Evolutionary conservation across 2,329 filamentous ascomycete genomes (phyloP), one percentile per base, ranked within the genome.

Genomic region (Aspergillus ochraceus): DNA sequence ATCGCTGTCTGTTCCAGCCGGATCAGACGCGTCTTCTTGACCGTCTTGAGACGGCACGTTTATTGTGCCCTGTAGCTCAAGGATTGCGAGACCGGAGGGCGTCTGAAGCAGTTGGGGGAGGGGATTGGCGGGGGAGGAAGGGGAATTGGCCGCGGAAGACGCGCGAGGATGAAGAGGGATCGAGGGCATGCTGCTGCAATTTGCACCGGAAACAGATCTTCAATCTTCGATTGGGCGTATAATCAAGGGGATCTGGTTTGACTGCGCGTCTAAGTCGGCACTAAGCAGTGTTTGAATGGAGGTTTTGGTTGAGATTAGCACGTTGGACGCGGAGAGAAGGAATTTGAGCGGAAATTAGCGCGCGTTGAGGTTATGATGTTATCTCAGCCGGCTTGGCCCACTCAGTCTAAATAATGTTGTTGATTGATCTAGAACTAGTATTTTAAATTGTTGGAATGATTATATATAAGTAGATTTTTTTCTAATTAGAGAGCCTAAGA

Each of bases 61-160:
- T 77, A 99, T 88, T 14, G 87, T 91, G 62, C 93, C 95, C 80
- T 99, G 95, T 14, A 99, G 86, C 78, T 98, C 95, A 59, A 99
- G 82, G 50, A 99, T 83, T 19, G 94, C 94, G 46, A 97, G 85
- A 54, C 95, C 95, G 0, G 90, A 88, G 0, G 95, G 95, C 0
- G 94, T 97, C 68, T 93, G 90, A 17, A 98, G 85, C 63, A 97
- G 83, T n/a, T 84, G 76, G 1, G 95, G 95, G 4, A 98, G 85
- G 4, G 90, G 88, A 67, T 85, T 86, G 60, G 63, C 59, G 17
- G 49, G 32, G 20, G 66, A 45, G 12, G 49, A 53, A 50, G 62
- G 14, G 22, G 52, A 60, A 42, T 49, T 30, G 30, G 55, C 49
- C 14, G 58, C 47, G 10, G 52, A 47, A 2, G 66, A 63, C 49